Evolutionary conservation across 2,329 filamentous ascomycete species (phyloP).

Genomic region (Fusarium xylarioides): DNA sequence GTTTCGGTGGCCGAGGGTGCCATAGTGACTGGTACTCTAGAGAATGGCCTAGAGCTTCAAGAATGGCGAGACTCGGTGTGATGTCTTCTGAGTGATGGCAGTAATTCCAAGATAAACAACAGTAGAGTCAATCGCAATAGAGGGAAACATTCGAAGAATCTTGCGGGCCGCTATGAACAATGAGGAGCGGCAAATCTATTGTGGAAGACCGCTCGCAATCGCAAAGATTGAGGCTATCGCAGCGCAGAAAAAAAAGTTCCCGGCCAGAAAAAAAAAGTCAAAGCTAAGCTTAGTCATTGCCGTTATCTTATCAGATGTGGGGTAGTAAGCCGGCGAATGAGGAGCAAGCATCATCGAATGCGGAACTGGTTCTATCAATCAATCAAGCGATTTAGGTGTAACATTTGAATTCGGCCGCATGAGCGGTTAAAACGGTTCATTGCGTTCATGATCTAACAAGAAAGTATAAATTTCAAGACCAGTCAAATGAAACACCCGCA

Average conservation of each 20-base stretch:
- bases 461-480: not conserved
- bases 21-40: conserved; percentile 54
- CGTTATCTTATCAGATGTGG: conserved; percentile 17
- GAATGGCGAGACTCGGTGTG: not conserved
- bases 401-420: not conserved
- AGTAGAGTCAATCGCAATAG: not conserved
- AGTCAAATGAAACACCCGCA: not conserved
- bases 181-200: conserved; percentile 23
- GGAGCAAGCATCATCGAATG: not conserved
- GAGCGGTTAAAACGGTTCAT: not conserved
- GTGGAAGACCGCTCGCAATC: conserved; percentile 33
- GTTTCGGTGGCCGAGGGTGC: conserved; percentile 68
- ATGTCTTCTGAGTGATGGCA: not conserved
- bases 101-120: not conserved
- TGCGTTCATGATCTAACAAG: not conserved
- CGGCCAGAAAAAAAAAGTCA: conserved; percentile 44
- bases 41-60: conserved; percentile 11
- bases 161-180: conserved; percentile 14
- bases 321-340: conserved; percentile 12
- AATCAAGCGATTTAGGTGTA: not conserved
- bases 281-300: conserved; percentile 14
- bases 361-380: not conserved
- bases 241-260: conserved; percentile 38
- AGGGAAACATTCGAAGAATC: not conserved
- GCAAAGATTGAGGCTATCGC: conserved; percentile 43